phyloP scores from a whole-genome alignment of 495 filamentous ascomycete genomes.

The Staphylotrichum tortipilum region DNA sequence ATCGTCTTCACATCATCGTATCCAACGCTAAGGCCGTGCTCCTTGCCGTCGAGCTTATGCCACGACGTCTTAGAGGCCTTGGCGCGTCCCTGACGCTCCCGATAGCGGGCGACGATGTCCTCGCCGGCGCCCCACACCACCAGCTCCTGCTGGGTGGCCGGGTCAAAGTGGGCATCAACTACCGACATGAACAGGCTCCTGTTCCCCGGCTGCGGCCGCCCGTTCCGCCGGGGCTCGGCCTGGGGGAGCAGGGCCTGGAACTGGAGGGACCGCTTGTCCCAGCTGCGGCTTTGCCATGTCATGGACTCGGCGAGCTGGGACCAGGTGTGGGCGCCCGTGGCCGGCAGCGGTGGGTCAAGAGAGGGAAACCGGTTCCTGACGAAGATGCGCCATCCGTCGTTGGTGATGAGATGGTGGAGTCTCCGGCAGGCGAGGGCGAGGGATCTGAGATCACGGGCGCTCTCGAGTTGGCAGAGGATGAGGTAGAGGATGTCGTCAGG shows the following conservation, averaged over 20 bases:
- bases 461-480: constrained; percentile 30
- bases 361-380: constrained; percentile 31
- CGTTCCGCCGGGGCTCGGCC: not conserved
- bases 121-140: constrained; percentile 40
- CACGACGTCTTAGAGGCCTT: constrained; percentile 19
- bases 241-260: constrained; percentile 17
- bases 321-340: constrained; percentile 22
- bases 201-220: constrained; percentile 1
- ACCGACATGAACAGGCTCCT: constrained; percentile 26
- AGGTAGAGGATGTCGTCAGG: constrained; percentile 35
- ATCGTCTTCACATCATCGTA: constrained; percentile 36
- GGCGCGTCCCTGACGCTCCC: constrained; percentile 14
- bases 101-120: constrained; percentile 29
- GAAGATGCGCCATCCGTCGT: constrained; percentile 37
- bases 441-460: constrained; percentile 28
- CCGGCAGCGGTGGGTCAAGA: constrained; percentile 16
- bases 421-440: constrained; percentile 25
- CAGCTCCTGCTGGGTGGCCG: constrained; percentile 27
- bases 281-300: constrained; percentile 37
- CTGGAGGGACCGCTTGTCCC: constrained; percentile 32
- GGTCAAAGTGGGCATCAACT: constrained; percentile 30
- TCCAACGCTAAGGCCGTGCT: constrained; percentile 22
- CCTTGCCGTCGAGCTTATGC: constrained; percentile 21
- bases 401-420: constrained; percentile 20
- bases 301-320: constrained; percentile 27